Evolutionary conservation across 306 rosid species (phyloP).

Genomic region (Fagus sylvatica): DNA sequence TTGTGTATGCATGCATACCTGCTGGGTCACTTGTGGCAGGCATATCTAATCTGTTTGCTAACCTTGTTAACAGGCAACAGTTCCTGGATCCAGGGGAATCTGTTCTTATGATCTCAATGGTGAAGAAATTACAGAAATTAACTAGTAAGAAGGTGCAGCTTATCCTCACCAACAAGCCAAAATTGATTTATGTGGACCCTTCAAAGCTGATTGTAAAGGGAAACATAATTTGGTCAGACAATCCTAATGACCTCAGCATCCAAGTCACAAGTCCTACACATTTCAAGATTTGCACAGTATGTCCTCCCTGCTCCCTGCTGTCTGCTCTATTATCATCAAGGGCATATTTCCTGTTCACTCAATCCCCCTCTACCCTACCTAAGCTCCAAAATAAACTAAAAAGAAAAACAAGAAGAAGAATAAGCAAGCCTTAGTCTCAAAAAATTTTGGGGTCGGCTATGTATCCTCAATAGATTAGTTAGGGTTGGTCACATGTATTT

Average conservation of each 20-base stretch:
- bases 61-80: constrained; percentile 65
- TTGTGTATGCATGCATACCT: neutral
- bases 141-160: constrained; percentile 99
- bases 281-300: constrained; percentile 94
- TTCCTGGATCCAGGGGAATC: constrained; percentile 97
- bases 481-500: no score
- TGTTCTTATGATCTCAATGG: constrained; percentile 93
- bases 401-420: no score
- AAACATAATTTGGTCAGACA: constrained; percentile 90
- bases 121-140: constrained; percentile 84
- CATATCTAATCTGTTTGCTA: constrained; percentile 8
- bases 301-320: constrained; percentile 27
- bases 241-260: constrained; percentile 82
- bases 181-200: constrained; percentile 93
- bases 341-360: constrained; percentile 1
- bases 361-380: neutral
- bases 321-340: constrained; percentile 3
- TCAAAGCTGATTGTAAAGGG: constrained; percentile 86
- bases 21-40: no score
- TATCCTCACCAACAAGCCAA: constrained; percentile 96
- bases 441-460: no score
- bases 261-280: constrained; percentile 82
- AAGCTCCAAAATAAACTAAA: neutral
- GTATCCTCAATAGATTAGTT: no score
- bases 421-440: no score